Base-by-base conservation (phyloP, 78 protist species). In the Pigoraptor vietnamica region DNA sequence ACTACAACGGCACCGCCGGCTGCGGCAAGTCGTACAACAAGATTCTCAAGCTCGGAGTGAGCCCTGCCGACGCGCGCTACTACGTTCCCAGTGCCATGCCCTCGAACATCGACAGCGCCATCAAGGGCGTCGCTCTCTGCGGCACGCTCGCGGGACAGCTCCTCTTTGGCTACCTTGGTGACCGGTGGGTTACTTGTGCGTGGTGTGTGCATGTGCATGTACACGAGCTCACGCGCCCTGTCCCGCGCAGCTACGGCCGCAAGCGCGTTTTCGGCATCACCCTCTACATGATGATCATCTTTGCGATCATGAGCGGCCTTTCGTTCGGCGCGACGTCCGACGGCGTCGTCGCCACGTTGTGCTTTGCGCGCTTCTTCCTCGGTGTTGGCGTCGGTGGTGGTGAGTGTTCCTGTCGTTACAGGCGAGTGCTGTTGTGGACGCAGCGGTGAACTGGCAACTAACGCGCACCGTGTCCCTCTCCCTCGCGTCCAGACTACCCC, bases 381-480 rank as follows among this genome's bases (percentile, higher is more conserved):
- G 98, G 98, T 0, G 90, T 96, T 48, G 98, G 98, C 32, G 88
- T 95, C 39, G 98, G 98, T 34, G 96, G 96, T n/a, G 98, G 67
- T 48, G 14, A 48, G 67, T 48, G 67, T 21, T 48, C 14, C 67
- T 48, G 6, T 48, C 6, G 6, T 48, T 14, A 14, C 67, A 14
- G 67, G 67, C 29, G 67, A 21, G 67, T 48, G 67, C 67, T 48
- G 67, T 48, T 14, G 14, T 48, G 29, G 67, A 48, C 67, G 14
- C 67, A 14, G 14, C 14, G n/a, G n/a, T 14, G 6, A 48, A 48
- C 67, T 21, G 29, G 67, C 6, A 21, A 6, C 67, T 14, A 48
- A 48, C 67, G 29, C 14, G 6, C 67, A 48, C 6, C 67, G 6
- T 48, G 67, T 21, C 14, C 14, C 14, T 6, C 14, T 6, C 67